Evolutionary conservation across 352 stramenopile species (phyloP), one percentile per base, ranked within the genome.

Genomic region (Phytophthora cactorum): DNA sequence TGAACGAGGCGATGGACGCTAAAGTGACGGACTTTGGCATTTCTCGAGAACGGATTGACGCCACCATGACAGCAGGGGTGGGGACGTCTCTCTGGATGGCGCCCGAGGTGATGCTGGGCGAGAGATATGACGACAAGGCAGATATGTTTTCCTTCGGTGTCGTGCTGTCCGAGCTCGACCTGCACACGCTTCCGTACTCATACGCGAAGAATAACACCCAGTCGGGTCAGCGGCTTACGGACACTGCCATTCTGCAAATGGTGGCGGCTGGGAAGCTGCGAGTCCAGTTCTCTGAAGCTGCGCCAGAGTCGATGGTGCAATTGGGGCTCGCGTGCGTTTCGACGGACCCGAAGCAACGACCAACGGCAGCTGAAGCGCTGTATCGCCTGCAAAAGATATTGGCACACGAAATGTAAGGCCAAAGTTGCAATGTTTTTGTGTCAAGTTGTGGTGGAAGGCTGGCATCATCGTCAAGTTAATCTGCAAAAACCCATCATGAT

Each of bases 131-230:
- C 12, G 76, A 77, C 39, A 84, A 81, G 52, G 76, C 74, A 4
- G 76, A 84, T 28, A 77, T 82, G 51, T 84, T 80, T 47, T 82
- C 76, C 4, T 82, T 84, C n/a, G 76, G 76, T 14, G 70, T 81
- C 2, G 76, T 84, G 50, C 53, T 84, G 5, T 74, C 70, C 3
- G 76, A 84, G 47, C 60, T 84, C 3, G 73, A 81, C 50, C 62
- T 43, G 2, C 74, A 84, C 51, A 34, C 56, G 0, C 59, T 61
- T 31, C 70, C 70, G 22, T 82, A 80, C 50, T 57, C 70, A n/a
- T 66, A 65, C 2, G 69, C 51, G 22, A 72, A 46, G n/a, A 68
- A 32, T 29, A 49, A 22, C 14, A 67, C 67, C 1, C 28, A 60
- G 5, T 67, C 38, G 22, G 36, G 58, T 5, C 22, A 72, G 70